Evolutionary conservation across 768 basidiomycete species (phyloP), one percentile per base, ranked within the genome.

Genomic region (Favolaschia claudopus): DNA sequence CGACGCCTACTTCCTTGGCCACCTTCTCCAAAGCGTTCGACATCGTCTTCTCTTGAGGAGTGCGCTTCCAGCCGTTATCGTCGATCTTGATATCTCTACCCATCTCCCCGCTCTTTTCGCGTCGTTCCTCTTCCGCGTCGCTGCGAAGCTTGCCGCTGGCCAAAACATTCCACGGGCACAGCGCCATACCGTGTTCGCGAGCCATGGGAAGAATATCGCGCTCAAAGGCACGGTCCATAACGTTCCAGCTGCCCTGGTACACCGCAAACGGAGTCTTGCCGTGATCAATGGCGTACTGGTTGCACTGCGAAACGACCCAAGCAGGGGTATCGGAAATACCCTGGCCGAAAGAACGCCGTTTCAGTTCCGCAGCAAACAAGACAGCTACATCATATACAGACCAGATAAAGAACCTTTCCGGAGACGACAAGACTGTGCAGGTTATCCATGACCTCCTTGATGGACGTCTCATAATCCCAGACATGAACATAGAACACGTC

Each of bases 371-470:
- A 34, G 42, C 25, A 44, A 48, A 14, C 20, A 14, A 34, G 33
- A 45, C 14, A n/a, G n/a, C n/a, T n/a, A n/a, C n/a, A n/a, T n/a
- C n/a, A n/a, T n/a, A n/a, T n/a, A 49, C 54, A 14, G 33, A 62
- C 64, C 58, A 67, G 57, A 61, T 79, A 78, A 5, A 77, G 65
- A 7, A 83, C 78, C 66, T 84, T 83, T n/a, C 83, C 79, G 9
- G 67, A 46, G 8, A 65, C 67, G 49, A 84, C 80, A 32, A 84
- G 69, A 22, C 73, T 70, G 60, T 85, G 79, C 22, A 86, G 67
- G 27, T 70, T 67, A 45, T 78, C 74, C 80, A 84, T 82, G 48
- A 84, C 68, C 66, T 85, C 84, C 55, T 77, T 74, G 38, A 85
- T 71, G 6, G 74, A 70, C 20, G 78, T 79, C 13, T 72, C 66